Percentiles rank a stretch among this genome's conserved stretches.
phyloP scores from a whole-genome alignment of 176 grass and related monocot species.

The Aegilops tauschii region DNA sequence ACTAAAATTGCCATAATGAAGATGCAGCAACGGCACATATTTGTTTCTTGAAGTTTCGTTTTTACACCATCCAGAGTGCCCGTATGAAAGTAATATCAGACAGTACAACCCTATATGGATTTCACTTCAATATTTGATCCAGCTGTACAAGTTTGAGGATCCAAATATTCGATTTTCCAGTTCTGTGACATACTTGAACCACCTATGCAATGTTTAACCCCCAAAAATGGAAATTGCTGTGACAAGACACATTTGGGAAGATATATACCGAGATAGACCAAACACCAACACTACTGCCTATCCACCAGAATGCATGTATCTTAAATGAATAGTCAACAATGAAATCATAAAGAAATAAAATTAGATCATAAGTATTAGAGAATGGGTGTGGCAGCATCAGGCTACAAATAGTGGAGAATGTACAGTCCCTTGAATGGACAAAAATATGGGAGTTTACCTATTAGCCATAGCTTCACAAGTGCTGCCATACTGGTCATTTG shows the following conservation, averaged over 20 bases:
- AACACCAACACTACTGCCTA: background rate
- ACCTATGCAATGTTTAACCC: background rate
- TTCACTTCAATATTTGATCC: slow-evolving; percentile 6
- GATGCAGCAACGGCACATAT: background rate
- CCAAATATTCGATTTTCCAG: background rate
- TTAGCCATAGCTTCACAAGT: slow-evolving; percentile 30
- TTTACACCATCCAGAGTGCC: background rate
- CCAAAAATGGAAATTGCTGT: background rate
- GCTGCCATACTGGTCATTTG: background rate
- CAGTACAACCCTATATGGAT: background rate
- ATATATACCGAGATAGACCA: background rate
- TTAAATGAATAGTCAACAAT: background rate
- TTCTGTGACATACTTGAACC: background rate
- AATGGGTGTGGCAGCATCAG: background rate
- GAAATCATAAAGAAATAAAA: background rate
- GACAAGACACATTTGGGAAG: background rate
- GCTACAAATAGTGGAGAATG: background rate
- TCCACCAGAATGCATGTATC: background rate
- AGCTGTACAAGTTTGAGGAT: background rate
- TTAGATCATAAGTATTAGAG: background rate
- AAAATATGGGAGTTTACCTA: slow-evolving; percentile 27
- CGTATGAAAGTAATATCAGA: background rate
- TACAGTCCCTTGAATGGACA: background rate
- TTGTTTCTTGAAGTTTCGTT: background rate
- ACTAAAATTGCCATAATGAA: background rate